Evolutionary conservation across 345 rosid species (phyloP).

Genomic region (Eucalyptus leucophloia): DNA sequence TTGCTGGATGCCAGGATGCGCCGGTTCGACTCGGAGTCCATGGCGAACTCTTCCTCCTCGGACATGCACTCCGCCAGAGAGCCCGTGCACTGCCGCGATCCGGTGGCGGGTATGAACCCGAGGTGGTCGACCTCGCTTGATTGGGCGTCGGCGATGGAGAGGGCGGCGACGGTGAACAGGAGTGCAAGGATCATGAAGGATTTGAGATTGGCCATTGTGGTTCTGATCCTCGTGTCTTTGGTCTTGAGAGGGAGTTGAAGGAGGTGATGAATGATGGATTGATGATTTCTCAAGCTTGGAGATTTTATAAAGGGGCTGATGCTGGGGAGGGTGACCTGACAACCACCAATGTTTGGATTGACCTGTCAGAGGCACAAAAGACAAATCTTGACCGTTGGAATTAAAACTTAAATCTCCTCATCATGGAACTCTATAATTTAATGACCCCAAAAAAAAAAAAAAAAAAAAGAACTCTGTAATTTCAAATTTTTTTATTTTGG

Average conservation of each 20-base stretch:
- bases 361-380: not conserved
- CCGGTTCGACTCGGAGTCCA: slow-evolving; percentile 74
- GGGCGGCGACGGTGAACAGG: not conserved
- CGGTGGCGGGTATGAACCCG: not conserved
- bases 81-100: not conserved
- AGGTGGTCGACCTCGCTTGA: not conserved
- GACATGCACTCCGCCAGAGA: not conserved
- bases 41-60: slow-evolving; percentile 45
- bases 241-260: not conserved
- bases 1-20: slow-evolving; percentile 64
- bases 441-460: not conserved
- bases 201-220: not conserved
- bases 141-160: not conserved
- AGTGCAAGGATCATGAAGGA: not conserved
- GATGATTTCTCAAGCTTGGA: not conserved
- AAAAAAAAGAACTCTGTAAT: no score
- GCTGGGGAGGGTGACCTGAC: not conserved
- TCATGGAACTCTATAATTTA: not conserved
- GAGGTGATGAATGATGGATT: not conserved
- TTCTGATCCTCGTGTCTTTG: not conserved
- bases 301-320: not conserved
- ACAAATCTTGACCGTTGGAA: not conserved
- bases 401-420: not conserved
- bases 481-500: no score
- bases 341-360: not conserved